These are phyloP conservation scores for Suillus spraguei DNA, from an alignment of 768 basidiomycete genomes.

Conservation along the genomic window DNA sequence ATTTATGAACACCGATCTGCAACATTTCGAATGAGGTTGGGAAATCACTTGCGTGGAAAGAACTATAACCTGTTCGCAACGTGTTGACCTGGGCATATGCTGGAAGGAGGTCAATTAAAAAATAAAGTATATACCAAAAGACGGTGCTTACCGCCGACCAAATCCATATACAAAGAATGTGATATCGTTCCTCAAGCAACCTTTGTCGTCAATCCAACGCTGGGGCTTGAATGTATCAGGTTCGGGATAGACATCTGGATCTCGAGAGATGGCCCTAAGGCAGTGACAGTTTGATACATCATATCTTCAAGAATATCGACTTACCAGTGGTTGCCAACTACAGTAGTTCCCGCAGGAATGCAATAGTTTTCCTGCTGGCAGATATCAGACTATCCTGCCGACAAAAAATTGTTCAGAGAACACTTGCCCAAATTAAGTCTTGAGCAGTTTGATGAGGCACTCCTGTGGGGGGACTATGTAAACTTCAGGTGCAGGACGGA, in stretches of 20 bases:
- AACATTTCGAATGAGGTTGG: background rate
- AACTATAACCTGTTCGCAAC: background rate
- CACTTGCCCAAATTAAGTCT: background rate
- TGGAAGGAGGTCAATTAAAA: background rate
- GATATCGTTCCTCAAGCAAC: constrained; percentile 47
- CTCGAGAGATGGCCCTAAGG: constrained; percentile 5
- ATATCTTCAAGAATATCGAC: background rate
- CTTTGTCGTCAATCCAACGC: constrained; percentile 38
- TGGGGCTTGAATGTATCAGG: constrained; percentile 30
- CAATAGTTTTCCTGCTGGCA: constrained; percentile 24
- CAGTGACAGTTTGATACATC: background rate
- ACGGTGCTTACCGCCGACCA: constrained; percentile 34
- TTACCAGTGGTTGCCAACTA: constrained; percentile 25
- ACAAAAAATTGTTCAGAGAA: background rate
- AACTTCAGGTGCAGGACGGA: too few species aligned
- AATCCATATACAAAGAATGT: constrained; percentile 57
- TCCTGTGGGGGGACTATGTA: constrained; percentile 4
- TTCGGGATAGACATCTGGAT: constrained; percentile 9
- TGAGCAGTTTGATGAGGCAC: background rate
- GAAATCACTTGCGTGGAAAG: background rate
- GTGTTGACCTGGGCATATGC: background rate
- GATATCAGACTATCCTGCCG: background rate
- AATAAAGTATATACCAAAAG: background rate
- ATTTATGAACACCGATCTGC: background rate
- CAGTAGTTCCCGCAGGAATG: constrained; percentile 24